These are phyloP conservation scores for Artemisia tridentata DNA, from an alignment of 129 eudicot species.

Conservation along the genomic window DNA sequence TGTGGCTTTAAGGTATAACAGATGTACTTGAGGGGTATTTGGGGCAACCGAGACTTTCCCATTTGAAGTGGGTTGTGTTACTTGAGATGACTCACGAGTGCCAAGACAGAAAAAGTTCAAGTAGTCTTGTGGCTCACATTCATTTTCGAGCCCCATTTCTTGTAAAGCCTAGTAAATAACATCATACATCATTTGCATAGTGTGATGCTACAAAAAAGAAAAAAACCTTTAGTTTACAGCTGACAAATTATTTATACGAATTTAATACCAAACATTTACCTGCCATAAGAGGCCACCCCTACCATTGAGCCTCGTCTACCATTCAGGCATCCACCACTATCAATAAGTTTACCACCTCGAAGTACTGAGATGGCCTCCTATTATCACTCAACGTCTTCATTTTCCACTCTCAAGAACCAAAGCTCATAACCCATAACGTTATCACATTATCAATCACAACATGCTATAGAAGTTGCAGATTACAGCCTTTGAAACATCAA, in stretches of 20 bases:
- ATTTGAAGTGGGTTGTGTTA: conserved; percentile 18
- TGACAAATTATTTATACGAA: conserved; percentile 1
- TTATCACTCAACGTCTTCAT: too few relatives aligned
- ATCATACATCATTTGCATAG: conserved; percentile 98
- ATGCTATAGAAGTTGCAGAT: background rate
- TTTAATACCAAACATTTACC: conserved; percentile 20
- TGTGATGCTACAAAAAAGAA: conserved; percentile 32
- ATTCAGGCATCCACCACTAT: too few relatives aligned
- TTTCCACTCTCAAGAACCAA: too few relatives aligned
- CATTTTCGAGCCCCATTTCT: conserved; percentile 44
- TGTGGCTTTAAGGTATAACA: conserved; percentile 2
- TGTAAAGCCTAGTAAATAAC: conserved; percentile 72
- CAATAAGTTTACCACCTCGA: too few relatives aligned
- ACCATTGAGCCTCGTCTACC: too few relatives aligned
- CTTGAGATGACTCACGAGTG: conserved; percentile 36
- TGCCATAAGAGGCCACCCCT: conserved; percentile 27
- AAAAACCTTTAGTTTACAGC: background rate
- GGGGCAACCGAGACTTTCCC: conserved; percentile 25
- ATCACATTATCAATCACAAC: background rate
- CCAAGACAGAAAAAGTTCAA: conserved; percentile 46
- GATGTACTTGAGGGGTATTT: conserved; percentile 31
- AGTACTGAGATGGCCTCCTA: too few relatives aligned
- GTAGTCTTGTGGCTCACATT: conserved; percentile 38
- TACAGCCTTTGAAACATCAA: conserved; percentile 10
- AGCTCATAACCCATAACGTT: background rate